Evolutionary conservation across 257 asterid genomes (phyloP), one percentile per base, ranked within the genome.

Genomic region (Catharanthus roseus): DNA sequence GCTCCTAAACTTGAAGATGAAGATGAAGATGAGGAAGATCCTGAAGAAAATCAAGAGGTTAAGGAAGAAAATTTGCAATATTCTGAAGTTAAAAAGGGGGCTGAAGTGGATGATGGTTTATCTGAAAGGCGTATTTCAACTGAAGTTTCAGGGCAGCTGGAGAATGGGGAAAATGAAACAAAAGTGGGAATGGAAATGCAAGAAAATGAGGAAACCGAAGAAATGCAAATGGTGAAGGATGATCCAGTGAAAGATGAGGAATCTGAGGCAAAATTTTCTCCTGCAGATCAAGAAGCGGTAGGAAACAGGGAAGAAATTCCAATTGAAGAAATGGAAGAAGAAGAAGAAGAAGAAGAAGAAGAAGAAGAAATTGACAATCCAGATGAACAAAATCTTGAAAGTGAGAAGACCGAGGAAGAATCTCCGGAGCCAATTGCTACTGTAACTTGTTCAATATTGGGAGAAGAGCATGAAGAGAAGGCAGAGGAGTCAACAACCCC

Each of bases 211-310:
- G 61, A 67, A 55, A 68, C 68, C 39, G 72, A 31, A 31, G 66
- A 39, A 66, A 56, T 67, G 15, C 62, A 55, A 21, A 34, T 18
- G 21, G 13, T 5, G 67, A 9, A 57, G 66, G 12, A 57, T 33
- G 75, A 55, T 41, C 74, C 33, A 16, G 78, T 69, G 21, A 85
- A 73, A 31, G 55, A 51, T 16, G 86, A 81, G 44, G 90, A 86
- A 58, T 82, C 74, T 0, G 96, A 85, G 76, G 73, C 89, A 6
- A 82, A 82, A 42, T 73, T 84, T 84, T 73, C 81, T 24, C 77
- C 86, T 31, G 42, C 85, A 9, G 87, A 78, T 60, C 85, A 79
- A 75, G 92, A 84, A 73, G 81, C 54, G 69, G 69, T 72, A 33
- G 92, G 76, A 58, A 50, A 75, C 24, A 73, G 53, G 12, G 76